A percentile compares a stretch with the other conserved stretches of the same genome.
These are phyloP conservation scores for Xanthoconium stramineum DNA, from an alignment of 768 basidiomycete species.

Conservation along the genomic window DNA sequence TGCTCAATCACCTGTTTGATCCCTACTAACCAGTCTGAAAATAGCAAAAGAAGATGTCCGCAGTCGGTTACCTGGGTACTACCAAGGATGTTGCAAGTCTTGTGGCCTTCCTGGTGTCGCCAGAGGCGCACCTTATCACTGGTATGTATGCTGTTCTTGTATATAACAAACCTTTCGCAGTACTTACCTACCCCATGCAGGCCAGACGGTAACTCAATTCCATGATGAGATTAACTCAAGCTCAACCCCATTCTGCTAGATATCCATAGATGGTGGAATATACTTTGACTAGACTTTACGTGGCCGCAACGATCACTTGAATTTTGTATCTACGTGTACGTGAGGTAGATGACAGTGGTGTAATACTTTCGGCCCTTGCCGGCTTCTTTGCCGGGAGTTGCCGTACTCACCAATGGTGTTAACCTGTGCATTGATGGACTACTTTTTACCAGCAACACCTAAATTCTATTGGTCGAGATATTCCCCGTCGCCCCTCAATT, in stretches of 20 bases:
- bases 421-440: too few species aligned
- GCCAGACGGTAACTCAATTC: constrained; percentile 25
- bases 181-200: constrained; percentile 7
- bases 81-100: constrained; percentile 35
- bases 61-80: constrained; percentile 23
- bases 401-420: too few species aligned
- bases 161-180: neutral
- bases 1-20: neutral
- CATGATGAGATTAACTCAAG: neutral
- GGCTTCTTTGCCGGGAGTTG: too few species aligned
- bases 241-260: constrained; percentile 2
- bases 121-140: constrained; percentile 34
- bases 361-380: too few species aligned
- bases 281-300: constrained; percentile 19
- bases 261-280: constrained; percentile 25
- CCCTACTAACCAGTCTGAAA: neutral
- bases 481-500: too few species aligned
- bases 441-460: too few species aligned
- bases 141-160: constrained; percentile 17
- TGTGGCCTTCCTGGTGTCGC: constrained; percentile 35
- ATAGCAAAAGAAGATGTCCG: constrained; percentile 11
- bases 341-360: too few species aligned
- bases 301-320: neutral
- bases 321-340: too few species aligned
- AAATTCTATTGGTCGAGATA: too few species aligned